These are phyloP conservation scores for Cicer bijugum DNA, from an alignment of 306 rosid genomes.

Conservation along the genomic window DNA sequence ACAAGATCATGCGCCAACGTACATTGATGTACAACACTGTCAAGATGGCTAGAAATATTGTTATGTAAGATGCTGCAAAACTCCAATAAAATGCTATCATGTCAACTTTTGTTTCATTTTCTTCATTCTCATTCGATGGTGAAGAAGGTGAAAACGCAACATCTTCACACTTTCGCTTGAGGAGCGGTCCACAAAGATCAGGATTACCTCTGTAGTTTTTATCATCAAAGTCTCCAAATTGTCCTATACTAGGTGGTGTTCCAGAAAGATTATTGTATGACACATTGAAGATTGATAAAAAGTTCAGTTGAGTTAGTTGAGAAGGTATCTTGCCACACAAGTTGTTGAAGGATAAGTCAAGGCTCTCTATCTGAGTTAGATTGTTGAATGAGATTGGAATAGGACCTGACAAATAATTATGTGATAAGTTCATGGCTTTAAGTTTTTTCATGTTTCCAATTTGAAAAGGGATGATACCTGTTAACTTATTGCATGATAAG, in stretches of 20 bases:
- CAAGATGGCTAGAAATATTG: not conserved
- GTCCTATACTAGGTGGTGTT: not conserved
- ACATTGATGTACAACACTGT: not conserved
- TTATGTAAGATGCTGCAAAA: not conserved
- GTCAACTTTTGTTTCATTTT: not conserved
- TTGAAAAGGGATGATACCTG: conserved; percentile 4
- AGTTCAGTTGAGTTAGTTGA: not conserved
- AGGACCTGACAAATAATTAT: not conserved
- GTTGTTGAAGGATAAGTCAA: not conserved
- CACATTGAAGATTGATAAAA: not conserved
- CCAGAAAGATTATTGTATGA: conserved; percentile 10
- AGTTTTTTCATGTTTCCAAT: not conserved
- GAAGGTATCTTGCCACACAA: not conserved
- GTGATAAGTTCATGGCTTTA: not conserved
- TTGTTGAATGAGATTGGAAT: not conserved
- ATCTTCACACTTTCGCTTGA: not conserved
- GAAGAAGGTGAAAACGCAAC: not conserved
- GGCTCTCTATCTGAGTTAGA: not conserved
- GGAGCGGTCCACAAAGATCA: not conserved
- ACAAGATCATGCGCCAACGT: conserved; percentile 1
- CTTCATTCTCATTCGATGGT: not conserved
- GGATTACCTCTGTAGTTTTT: not conserved
- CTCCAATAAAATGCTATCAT: conserved; percentile 6
- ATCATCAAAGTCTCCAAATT: not conserved
- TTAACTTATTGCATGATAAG: not conserved